Evolutionary conservation across 1,284 basidiomycete genomes (phyloP), one percentile per base, ranked within the genome.

Genomic region (Malassezia obtusa): DNA sequence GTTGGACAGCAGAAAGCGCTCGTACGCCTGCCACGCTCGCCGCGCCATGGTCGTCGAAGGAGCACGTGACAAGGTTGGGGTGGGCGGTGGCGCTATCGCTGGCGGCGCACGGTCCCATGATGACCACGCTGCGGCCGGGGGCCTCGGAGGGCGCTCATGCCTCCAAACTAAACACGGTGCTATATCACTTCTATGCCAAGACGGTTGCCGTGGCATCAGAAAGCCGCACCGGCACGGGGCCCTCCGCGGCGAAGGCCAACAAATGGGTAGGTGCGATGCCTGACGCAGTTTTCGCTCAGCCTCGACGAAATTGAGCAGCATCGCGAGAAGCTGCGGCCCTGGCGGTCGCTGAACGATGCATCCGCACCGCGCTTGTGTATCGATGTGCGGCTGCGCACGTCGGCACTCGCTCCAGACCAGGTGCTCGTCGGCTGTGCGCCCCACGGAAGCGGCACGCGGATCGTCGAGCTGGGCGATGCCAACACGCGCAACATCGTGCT

Each of bases 1-100:
- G 41, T 72, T 70, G 48, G 61, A 49, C 38, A 72, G 57, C 19
- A 73, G 52, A 36, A 72, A 70, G 19, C 61, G 37, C 59, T 72
- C 71, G 55, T 72, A 72, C 49, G 60, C 57, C 32, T 64, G 62
- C 48, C 53, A 50, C 52, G 12, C 40, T 19, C 62, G 58, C 44
- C 62, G 52, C 57, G 61, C 53, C 65, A 67, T 67, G 22, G 32
- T 60, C 22, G 43, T 31, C 24, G 15, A 25, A 14, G 3, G n/a
- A 30, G 25, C 37, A 26, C 35, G 41, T 19, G 17, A 15, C 38
- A 19, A 21, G 15, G 2, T 6, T 7, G 40, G 14, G 9, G 19
- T 14, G 24, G 26, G 26, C 30, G n/a, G 37, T 11, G 30, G 37
- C 40, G 43, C 32, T 17, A 45, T 33, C 8, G 15, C 30, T 24